phyloP scores from a whole-genome alignment of 768 basidiomycete genomes.

The Suillus luteus region DNA sequence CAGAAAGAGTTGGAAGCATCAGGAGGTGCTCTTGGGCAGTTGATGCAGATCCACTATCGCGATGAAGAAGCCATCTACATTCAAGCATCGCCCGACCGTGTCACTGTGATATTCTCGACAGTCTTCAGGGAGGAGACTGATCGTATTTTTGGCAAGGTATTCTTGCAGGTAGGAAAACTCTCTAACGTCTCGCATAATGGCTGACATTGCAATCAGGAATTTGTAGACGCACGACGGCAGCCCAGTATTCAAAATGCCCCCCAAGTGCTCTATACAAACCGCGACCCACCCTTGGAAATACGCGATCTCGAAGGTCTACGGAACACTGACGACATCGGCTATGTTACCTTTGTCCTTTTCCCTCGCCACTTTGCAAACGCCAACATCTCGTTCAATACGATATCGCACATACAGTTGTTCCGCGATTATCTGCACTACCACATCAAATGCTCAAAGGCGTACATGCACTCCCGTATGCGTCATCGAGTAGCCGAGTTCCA shows the following conservation, averaged over 20 bases:
- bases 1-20: constrained; percentile 85
- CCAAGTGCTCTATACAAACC: constrained; percentile 92
- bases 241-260: constrained; percentile 96
- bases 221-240: constrained; percentile 95
- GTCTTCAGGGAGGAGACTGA: constrained; percentile 98
- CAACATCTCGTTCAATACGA: constrained; percentile 68
- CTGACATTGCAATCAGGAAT: constrained; percentile 63
- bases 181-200: constrained; percentile 1
- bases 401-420: constrained; percentile 96
- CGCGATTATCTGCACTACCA: constrained; percentile 99
- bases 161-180: constrained; percentile 75
- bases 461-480: constrained; percentile 98
- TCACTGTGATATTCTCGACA: constrained; percentile 97
- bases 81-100: constrained; percentile 90
- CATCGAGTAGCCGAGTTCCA: constrained; percentile 93
- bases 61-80: constrained; percentile 98
- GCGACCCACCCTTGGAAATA: constrained; percentile 97
- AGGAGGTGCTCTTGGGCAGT: constrained; percentile 66
- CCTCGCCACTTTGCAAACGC: constrained; percentile 90
- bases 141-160: constrained; percentile 96
- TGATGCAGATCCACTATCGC: constrained; percentile 94
- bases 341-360: constrained; percentile 97
- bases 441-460: constrained; percentile 98
- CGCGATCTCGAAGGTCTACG: constrained; percentile 81
- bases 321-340: constrained; percentile 87